A percentile compares a stretch with the other conserved stretches of the same genome.
Evolutionary conservation across 306 rosid species (phyloP).

Genomic region (Aeschynomene evenia): DNA sequence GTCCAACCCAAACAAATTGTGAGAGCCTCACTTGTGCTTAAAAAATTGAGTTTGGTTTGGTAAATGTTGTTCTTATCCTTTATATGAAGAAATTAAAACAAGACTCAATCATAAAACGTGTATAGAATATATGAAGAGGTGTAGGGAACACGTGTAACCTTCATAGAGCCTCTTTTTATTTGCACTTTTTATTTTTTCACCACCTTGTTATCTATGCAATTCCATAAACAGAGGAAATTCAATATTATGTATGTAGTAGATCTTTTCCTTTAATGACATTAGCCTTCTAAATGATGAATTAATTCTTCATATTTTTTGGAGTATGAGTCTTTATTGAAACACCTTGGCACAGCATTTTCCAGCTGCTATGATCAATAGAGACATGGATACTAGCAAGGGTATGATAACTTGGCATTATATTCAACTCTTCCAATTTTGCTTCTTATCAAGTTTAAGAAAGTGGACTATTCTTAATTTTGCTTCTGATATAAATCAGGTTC

Average conservation of each 20-base stretch:
- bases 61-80: neutral
- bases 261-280: no score
- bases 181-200: no score
- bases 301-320: neutral
- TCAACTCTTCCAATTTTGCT: no score
- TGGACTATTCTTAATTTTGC: no score
- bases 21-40: neutral
- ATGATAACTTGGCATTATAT: neutral
- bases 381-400: conserved; percentile 13
- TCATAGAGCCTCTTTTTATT: neutral
- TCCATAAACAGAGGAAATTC: neutral
- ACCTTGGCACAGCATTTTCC: neutral
- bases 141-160: conserved; percentile 1
- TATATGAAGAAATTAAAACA: neutral
- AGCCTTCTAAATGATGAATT: no score
- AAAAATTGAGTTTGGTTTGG: neutral
- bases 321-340: neutral
- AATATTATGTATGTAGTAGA: no score
- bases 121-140: neutral
- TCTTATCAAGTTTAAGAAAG: no score
- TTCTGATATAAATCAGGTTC: neutral
- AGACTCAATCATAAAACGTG: neutral
- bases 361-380: neutral
- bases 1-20: no score
- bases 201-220: no score